Conservation (phyloP, 208 protist genomes). For the Leishmania turanica region DNA sequence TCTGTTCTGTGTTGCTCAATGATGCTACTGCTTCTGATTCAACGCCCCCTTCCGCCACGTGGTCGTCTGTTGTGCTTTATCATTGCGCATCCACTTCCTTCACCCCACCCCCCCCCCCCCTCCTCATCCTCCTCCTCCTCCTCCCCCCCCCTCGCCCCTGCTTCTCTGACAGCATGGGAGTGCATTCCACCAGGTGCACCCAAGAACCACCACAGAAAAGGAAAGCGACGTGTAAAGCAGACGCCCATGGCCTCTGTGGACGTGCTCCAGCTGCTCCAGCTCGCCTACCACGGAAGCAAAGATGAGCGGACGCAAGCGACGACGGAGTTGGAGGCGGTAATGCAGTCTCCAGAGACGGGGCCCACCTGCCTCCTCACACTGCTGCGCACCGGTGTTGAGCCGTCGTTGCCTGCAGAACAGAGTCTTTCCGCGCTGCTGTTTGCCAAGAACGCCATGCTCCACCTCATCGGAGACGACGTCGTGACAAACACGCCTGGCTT, state of each 20-base stretch:
- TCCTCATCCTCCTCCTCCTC: neutral
- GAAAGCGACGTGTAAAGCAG: neutral
- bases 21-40: neutral
- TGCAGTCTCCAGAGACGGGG: slow-evolving; percentile 44
- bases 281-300: slow-evolving; percentile 80
- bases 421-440: slow-evolving; percentile 83
- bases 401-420: slow-evolving; percentile 51
- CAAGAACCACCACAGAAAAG: neutral
- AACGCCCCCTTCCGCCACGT: neutral
- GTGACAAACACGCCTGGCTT: slow-evolving; percentile 34
- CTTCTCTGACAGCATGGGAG: neutral
- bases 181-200: neutral
- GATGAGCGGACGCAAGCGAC: slow-evolving; percentile 74
- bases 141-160: neutral
- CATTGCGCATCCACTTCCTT: neutral
- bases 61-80: neutral
- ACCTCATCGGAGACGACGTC: slow-evolving; percentile 60
- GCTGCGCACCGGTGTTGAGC: slow-evolving; percentile 57
- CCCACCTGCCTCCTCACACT: slow-evolving; percentile 63
- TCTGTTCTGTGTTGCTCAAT: neutral
- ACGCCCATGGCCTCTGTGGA: slow-evolving; percentile 32
- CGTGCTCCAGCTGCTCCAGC: slow-evolving; percentile 70
- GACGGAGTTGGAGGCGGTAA: slow-evolving; percentile 50
- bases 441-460: slow-evolving; percentile 81
- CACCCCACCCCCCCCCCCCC: neutral